phyloP scores from a whole-genome alignment of 2,329 filamentous ascomycete species.

The Penicillium sp. region DNA sequence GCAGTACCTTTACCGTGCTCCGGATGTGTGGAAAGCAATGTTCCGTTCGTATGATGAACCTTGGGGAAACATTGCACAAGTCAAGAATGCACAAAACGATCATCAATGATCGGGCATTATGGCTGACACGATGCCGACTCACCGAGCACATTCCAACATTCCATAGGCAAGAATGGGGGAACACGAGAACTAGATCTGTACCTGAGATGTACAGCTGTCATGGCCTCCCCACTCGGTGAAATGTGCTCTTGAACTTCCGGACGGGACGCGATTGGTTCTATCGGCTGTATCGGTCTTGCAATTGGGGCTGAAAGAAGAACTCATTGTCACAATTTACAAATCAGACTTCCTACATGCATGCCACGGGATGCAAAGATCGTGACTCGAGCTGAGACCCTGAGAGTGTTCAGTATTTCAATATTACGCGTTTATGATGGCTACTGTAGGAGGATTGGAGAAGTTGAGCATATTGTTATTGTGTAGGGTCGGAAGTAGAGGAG shows the following conservation, averaged over 20 bases:
- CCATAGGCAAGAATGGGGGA: slow-evolving; percentile 5
- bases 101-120: background rate
- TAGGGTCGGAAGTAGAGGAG: too few relatives aligned
- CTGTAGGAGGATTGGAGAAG: background rate
- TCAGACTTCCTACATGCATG: background rate
- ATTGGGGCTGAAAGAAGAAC: slow-evolving; percentile 13
- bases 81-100: background rate
- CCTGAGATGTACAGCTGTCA: slow-evolving; percentile 1
- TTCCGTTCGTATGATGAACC: background rate
- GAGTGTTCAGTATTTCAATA: background rate
- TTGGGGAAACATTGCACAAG: background rate
- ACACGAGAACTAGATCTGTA: slow-evolving; percentile 3
- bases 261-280: slow-evolving; percentile 17
- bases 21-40: background rate
- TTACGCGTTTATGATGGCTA: slow-evolving; percentile 1
- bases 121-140: background rate
- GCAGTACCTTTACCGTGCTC: too few relatives aligned
- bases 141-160: slow-evolving; percentile 3
- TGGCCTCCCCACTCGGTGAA: slow-evolving; percentile 5
- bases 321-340: background rate
- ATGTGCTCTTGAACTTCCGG: slow-evolving; percentile 15
- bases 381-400: slow-evolving; percentile 5
- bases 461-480: too few relatives aligned
- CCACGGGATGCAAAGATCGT: background rate
- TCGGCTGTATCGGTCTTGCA: slow-evolving; percentile 9